Percentiles rank a stretch among this genome's conserved stretches.
Conservation (phyloP, 75 land plant species). For the Picea glauca region DNA sequence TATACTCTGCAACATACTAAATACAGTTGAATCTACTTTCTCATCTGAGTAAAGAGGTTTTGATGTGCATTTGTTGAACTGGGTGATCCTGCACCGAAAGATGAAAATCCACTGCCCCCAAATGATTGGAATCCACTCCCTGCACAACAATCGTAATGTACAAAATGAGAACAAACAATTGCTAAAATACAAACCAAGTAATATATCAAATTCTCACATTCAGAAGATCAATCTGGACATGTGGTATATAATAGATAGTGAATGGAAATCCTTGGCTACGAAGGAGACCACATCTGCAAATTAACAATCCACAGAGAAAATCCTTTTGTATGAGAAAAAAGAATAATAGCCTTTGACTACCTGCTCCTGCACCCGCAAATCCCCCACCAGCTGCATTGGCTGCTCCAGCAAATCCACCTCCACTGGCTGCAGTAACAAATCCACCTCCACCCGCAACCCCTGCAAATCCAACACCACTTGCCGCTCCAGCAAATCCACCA, state of each 20-base stretch:
- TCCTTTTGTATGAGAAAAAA: neutral
- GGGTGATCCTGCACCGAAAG: constrained; percentile 41
- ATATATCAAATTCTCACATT: neutral
- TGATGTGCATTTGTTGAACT: constrained; percentile 38
- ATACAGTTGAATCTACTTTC: constrained; percentile 39
- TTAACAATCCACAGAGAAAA: neutral
- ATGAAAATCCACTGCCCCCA: constrained; percentile 60
- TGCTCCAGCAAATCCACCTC: constrained; percentile 40
- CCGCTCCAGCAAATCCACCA: constrained; percentile 50
- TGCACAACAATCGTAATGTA: constrained; percentile 13
- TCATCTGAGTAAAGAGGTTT: constrained; percentile 77
- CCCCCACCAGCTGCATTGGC: constrained; percentile 23
- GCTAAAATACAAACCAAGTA: neutral
- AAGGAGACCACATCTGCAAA: neutral
- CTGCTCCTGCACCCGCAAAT: constrained; percentile 8
- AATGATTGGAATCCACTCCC: constrained; percentile 71
- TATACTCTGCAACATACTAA: no score
- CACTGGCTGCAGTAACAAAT: constrained; percentile 33
- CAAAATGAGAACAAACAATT: neutral
- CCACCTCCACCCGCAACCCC: constrained; percentile 30
- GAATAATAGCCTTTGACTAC: neutral
- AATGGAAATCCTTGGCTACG: neutral
- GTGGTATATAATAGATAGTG: neutral
- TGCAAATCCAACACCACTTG: constrained; percentile 38
- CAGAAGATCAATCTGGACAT: neutral